Conservation (phyloP, 1,284 basidiomycete genomes). For the Cystobasidiaceae sp. region DNA sequence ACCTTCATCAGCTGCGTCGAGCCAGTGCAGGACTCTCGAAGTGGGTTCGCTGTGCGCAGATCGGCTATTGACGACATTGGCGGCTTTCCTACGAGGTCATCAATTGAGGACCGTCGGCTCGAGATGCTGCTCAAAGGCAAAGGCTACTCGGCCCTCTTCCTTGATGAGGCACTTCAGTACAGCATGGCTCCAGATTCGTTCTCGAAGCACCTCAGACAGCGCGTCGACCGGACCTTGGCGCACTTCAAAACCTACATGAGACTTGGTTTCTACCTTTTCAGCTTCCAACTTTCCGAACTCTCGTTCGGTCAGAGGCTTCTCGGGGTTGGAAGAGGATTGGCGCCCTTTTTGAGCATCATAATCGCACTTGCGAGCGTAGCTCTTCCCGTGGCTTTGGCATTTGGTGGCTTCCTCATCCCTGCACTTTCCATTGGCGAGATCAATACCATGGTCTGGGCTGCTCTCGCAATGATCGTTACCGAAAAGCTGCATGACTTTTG, state of each 20-base stretch:
- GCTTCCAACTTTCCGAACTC: conserved; percentile 34
- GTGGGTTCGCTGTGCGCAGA: conserved; percentile 42
- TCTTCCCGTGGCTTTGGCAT: conserved; percentile 39
- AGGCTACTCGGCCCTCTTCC: conserved; percentile 37
- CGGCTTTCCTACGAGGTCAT: conserved; percentile 40
- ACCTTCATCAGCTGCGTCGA: conserved; percentile 39
- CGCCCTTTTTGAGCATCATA: conserved; percentile 38
- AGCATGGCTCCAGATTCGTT: conserved; percentile 34
- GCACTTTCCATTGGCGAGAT: conserved; percentile 27
- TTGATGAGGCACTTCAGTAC: conserved; percentile 40
- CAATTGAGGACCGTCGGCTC: conserved; percentile 40
- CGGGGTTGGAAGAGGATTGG: conserved; percentile 35
- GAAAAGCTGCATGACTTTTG: conserved; percentile 37
- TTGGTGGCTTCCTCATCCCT: conserved; percentile 34
- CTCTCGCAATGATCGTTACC: conserved; percentile 36
- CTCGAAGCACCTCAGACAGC: conserved; percentile 27
- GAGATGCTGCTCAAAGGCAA: conserved; percentile 37
- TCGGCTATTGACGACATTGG: conserved; percentile 40
- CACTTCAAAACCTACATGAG: conserved; percentile 36
- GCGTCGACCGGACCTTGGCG: conserved; percentile 5
- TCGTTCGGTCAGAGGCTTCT: conserved; percentile 31
- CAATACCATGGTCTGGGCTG: conserved; percentile 36
- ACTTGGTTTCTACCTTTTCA: conserved; percentile 38
- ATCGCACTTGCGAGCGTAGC: conserved; percentile 35
- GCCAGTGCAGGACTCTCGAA: conserved; percentile 37